Evolutionary conservation across 257 asterid species (phyloP).

Genomic region (Knoxia roxburghii): DNA sequence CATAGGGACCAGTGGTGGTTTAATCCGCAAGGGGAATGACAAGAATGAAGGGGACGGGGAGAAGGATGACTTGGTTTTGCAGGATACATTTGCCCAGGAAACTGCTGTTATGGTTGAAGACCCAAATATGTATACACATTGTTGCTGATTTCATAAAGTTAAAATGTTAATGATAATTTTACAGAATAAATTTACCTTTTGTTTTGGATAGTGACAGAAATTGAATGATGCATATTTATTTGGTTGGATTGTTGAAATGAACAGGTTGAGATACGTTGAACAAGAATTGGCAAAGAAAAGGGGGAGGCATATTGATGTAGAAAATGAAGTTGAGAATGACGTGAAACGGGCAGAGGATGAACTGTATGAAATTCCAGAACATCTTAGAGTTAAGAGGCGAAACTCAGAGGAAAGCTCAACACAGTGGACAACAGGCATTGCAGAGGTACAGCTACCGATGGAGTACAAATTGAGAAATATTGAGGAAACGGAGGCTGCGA

Average conservation of each 20-base stretch:
- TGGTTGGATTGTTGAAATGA: conserved; percentile 1
- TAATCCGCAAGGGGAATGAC: conserved; percentile 42
- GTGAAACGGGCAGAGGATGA: conserved; percentile 83
- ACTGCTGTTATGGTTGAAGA: conserved; percentile 98
- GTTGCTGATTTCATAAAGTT: too few species aligned
- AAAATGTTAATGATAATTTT: too few species aligned
- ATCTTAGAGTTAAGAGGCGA: conserved; percentile 85
- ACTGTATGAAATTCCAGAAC: conserved; percentile 84
- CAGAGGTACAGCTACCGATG: conserved; percentile 95
- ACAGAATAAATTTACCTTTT: too few species aligned
- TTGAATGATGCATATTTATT: too few species aligned
- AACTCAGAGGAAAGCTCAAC: conserved; percentile 92
- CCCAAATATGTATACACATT: conserved; percentile 65
- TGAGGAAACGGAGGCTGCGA: conserved; percentile 99
- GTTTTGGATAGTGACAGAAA: too few species aligned
- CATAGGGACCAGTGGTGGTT: conserved; percentile 23
- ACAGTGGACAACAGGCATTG: conserved; percentile 99
- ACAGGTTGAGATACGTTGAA: conserved; percentile 84
- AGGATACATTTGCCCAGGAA: conserved; percentile 98
- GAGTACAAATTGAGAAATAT: conserved; percentile 92
- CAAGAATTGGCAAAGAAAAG: conserved; percentile 89
- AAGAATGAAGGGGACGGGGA: conserved; percentile 69
- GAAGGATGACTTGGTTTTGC: conserved; percentile 92
- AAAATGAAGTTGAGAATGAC: conserved; percentile 57
- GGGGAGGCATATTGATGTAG: conserved; percentile 58